Evolutionary conservation across 2,329 filamentous ascomycete species (phyloP).

Genomic region (Plenodomus tracheiphilus): DNA sequence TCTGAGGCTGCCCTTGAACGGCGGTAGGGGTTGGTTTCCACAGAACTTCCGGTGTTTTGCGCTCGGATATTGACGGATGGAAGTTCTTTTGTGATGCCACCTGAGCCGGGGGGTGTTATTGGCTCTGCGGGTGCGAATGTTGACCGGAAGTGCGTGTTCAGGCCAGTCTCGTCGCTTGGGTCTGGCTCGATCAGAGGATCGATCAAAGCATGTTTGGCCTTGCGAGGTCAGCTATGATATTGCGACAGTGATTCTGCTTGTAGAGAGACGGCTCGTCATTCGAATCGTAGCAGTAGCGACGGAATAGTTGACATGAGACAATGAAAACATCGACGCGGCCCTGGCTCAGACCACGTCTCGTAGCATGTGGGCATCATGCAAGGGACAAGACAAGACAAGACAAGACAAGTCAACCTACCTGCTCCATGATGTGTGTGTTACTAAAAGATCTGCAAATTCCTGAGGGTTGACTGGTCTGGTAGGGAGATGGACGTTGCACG

Average conservation of each 20-base stretch:
- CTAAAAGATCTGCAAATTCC: slow-evolving; percentile 1
- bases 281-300: neutral
- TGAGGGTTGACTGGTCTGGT: slow-evolving; percentile 2
- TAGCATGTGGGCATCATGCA: neutral
- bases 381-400: slow-evolving; percentile 1
- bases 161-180: slow-evolving; percentile 68
- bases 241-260: neutral
- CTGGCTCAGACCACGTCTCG: neutral
- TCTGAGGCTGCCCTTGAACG: slow-evolving; percentile 37
- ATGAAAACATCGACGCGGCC: neutral
- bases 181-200: slow-evolving; percentile 71
- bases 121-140: slow-evolving; percentile 47
- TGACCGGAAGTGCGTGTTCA: slow-evolving; percentile 60
- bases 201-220: slow-evolving; percentile 67
- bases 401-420: slow-evolving; percentile 6
- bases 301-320: neutral
- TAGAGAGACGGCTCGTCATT: neutral
- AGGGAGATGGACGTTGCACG: slow-evolving; percentile 2
- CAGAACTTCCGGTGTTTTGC: slow-evolving; percentile 44
- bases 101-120: slow-evolving; percentile 37
- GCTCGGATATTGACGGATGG: slow-evolving; percentile 29
- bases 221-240: slow-evolving; percentile 38
- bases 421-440: slow-evolving; percentile 11
- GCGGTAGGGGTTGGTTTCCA: slow-evolving; percentile 51
- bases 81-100: slow-evolving; percentile 28